Percentiles rank a stretch among this genome's conserved stretches.
Conservation (phyloP, 2,329 filamentous ascomycete species). For the Davidsoniella neocaledoniae region DNA sequence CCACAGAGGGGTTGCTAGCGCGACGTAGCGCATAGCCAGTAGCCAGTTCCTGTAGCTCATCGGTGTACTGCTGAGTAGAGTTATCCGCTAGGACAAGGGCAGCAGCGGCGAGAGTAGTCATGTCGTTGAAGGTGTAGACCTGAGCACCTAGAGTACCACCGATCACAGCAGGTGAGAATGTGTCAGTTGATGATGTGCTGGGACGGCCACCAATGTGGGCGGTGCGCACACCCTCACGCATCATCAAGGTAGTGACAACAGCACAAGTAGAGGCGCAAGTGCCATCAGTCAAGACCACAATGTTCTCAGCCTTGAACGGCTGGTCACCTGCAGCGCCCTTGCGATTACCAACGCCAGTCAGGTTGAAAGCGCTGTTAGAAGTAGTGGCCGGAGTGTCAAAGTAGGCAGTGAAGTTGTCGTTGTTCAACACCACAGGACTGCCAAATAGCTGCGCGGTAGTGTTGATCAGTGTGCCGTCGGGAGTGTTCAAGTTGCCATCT, state of each 20-base stretch:
- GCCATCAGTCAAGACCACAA: slow-evolving; percentile 16
- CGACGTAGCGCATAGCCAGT: slow-evolving; percentile 21
- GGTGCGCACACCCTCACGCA: slow-evolving; percentile 17
- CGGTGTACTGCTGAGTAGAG: slow-evolving; percentile 8
- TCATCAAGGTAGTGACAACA: slow-evolving; percentile 28
- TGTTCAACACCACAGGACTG: slow-evolving; percentile 21
- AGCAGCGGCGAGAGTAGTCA: slow-evolving; percentile 17
- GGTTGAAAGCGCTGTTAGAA: slow-evolving; percentile 21
- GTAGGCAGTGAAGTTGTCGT: slow-evolving; percentile 32
- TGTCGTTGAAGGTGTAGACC: slow-evolving; percentile 15
- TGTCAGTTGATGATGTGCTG: no score
- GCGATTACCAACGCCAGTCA: slow-evolving; percentile 26
- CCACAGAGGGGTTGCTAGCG: slow-evolving; percentile 14
- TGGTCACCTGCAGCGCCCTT: slow-evolving; percentile 25
- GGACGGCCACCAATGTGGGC: slow-evolving; percentile 46
- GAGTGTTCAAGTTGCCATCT: slow-evolving; percentile 30
- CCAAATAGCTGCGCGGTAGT: slow-evolving; percentile 19
- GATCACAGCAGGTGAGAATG: slow-evolving; percentile 22
- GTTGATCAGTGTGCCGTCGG: slow-evolving; percentile 19
- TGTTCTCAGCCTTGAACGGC: slow-evolving; percentile 12
- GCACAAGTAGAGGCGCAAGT: slow-evolving; percentile 16
- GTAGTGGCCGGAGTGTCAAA: slow-evolving; percentile 25
- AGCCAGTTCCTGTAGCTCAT: slow-evolving; percentile 19
- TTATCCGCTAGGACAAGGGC: background rate
- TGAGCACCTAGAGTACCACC: slow-evolving; percentile 39